Base-by-base conservation (phyloP, 257 asterid genomes). In the Apocynum venetum region DNA sequence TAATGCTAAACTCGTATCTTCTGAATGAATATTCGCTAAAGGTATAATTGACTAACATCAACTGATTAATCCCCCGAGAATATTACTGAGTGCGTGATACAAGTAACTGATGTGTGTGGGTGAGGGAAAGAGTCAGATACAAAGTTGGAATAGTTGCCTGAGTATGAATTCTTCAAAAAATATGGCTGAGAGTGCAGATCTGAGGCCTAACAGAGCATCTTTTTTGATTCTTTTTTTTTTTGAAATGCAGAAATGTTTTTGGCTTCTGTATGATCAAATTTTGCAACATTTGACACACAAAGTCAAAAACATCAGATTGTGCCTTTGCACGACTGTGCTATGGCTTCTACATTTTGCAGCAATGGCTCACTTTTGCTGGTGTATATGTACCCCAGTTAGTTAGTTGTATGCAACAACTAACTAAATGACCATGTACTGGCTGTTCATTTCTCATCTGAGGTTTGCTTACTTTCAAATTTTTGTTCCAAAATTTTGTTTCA, bases 401-500 rank as follows among this genome's bases (percentile, higher is more conserved):
- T 44, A 2, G 3, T 6, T 55, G 3, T 2, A 17, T 55, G 20
- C 15, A 4, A 14, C 12, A 41, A 15, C 31, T 17, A 8, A 36
- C 3, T 40, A 35, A 31, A 8, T 46, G 48, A 56, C 53, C 17
- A 48, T 70, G 55, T 78, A 25, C 41, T 35, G 12, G 31, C 10
- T 20, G 20, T 59, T 77, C 69, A 70, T 35, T 20, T 31, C 14
- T 9, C 52, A 15, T 12, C 44, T 25, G 43, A 72, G 36, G 47
- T 47, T 73, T 44, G 11, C 76, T 57, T 57, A 75, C 52, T 31
- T 53, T 55, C 25, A 15, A 25, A 25, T 56, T 56, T 1, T 48
- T 68, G 12, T 17, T 13, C 49, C 48, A 35, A 47, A 36, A 56
- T 73, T 76, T 74, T 85, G 71, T 78, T 71, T 15, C 56, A 77